phyloP scores from a whole-genome alignment of 345 rosid genomes.

The Brassica juncea region DNA sequence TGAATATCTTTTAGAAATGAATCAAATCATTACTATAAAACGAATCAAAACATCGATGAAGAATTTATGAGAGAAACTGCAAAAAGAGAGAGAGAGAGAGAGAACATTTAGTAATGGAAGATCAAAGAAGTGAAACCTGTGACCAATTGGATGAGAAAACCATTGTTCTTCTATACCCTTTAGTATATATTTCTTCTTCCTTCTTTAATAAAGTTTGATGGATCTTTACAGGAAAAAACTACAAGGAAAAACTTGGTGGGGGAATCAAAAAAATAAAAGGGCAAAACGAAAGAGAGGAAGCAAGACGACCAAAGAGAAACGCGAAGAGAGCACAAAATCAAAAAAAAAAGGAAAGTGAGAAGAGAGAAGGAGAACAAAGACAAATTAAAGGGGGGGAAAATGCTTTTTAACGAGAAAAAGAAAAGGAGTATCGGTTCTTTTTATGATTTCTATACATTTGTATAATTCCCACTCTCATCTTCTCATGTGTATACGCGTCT shows the following conservation, averaged over 20 bases:
- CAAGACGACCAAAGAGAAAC: conserved; percentile 36
- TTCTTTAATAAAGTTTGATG: conserved; percentile 65
- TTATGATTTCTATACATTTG: conserved; percentile 35
- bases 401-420: conserved; percentile 29
- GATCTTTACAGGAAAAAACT: conserved; percentile 50
- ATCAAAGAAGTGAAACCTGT: conserved; percentile 54
- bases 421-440: conserved; percentile 34
- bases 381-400: conserved; percentile 24
- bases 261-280: conserved; percentile 53
- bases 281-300: conserved; percentile 47
- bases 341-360: conserved; percentile 35
- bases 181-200: conserved; percentile 28
- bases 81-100: conserved; percentile 5
- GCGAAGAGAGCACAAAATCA: conserved; percentile 33
- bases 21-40: conserved; percentile 35
- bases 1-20: conserved; percentile 54
- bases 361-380: conserved; percentile 39
- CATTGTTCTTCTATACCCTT: conserved; percentile 51
- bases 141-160: conserved; percentile 79
- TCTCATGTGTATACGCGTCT: conserved; percentile 46
- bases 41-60: conserved; percentile 27
- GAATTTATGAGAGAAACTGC: conserved; percentile 26
- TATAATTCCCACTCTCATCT: conserved; percentile 33
- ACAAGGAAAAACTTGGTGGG: conserved; percentile 56
- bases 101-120: conserved; percentile 33